A percentile compares a stretch with the other conserved stretches of the same genome.
Conservation (phyloP, 2,329 filamentous ascomycete species). For the Ophiosphaerella herpotricha region DNA sequence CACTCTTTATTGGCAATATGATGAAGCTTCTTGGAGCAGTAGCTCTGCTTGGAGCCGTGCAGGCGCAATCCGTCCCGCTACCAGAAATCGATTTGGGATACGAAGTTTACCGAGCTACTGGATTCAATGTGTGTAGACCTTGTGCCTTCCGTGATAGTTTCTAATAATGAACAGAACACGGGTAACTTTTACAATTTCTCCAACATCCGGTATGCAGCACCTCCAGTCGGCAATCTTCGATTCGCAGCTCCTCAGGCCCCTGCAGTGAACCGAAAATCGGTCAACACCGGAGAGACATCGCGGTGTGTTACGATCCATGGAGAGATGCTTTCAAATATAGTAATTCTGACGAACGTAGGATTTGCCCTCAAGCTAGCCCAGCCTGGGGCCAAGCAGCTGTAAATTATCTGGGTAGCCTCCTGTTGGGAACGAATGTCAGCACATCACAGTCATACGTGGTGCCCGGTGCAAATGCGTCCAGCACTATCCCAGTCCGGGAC, state of each 20-base stretch:
- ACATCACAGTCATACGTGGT: conserved; percentile 29
- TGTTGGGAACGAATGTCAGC: conserved; percentile 38
- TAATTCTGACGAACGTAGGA: conserved; percentile 12
- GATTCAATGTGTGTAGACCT: conserved; percentile 48
- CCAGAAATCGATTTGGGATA: conserved; percentile 60
- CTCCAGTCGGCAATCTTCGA: conserved; percentile 57
- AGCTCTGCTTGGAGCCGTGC: conserved; percentile 26
- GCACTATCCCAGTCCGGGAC: conserved; percentile 24
- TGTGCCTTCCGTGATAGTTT: not conserved
- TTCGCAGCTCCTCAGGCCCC: conserved; percentile 56
- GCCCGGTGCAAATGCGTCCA: conserved; percentile 32
- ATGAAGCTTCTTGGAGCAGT: conserved; percentile 23
- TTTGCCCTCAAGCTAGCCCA: conserved; percentile 46
- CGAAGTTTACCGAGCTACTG: conserved; percentile 54
- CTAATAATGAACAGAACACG: conserved; percentile 31
- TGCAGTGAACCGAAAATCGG: conserved; percentile 47
- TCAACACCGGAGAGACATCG: conserved; percentile 52
- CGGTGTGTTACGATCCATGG: conserved; percentile 23
- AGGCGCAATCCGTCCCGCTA: conserved; percentile 36
- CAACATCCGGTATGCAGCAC: conserved; percentile 62
- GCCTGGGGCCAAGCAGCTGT: conserved; percentile 49
- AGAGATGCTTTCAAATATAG: not conserved
- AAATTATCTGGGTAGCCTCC: conserved; percentile 39
- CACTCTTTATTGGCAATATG: conserved; percentile 16
- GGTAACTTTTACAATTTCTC: conserved; percentile 58